Base-by-base conservation (phyloP, 2,329 filamentous ascomycete species). In the Neonectria punicea region DNA sequence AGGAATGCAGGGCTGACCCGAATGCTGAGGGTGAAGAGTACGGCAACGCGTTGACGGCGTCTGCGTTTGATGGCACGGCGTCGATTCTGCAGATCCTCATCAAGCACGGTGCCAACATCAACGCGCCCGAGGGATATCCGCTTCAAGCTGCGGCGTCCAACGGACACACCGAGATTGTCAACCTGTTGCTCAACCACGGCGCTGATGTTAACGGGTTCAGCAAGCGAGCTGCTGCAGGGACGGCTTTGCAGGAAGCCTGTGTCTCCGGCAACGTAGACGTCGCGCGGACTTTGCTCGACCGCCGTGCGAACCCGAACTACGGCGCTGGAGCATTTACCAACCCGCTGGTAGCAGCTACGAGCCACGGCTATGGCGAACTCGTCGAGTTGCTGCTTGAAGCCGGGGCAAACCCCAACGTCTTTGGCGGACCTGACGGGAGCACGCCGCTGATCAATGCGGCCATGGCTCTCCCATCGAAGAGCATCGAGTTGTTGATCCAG, bases 31-130 rank as follows among this genome's bases (percentile, higher is more conserved):
- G 63, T 5, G 51, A 57, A 28, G 53, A 55, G 32, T 61, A 63
- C 43, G 63, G 63, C 3, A 66, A 66, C 22, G 63, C 63, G 2
- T 14, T 66, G 50, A 63, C 61, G 11, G 61, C 61, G 9, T 58
- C 61, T 11, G 61, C 61, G 2, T 63, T 47, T 25, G 61, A 63
- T 34, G 57, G 57, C 16, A 59, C 55, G 2, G 9, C 34, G 4
- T 51, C 50, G 1, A 63, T 63, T 16, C 43, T 63, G 9, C 14
- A 49, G 7, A 25, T 28, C 5, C 61, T 63, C 44, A 44, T 63
- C 36, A n/a, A 36, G 4, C 28, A 63, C 10, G 50, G 43, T 1
- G 61, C 61, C 3, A 39, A 63, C 18, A 18, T 59, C 34, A 55
- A 63, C 44, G 55, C 55, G 2, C 61, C 61, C 2, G 49, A 63